These are phyloP conservation scores for Chalara sp. DNA, from an alignment of 2,329 filamentous ascomycete species.

Conservation along the genomic window DNA sequence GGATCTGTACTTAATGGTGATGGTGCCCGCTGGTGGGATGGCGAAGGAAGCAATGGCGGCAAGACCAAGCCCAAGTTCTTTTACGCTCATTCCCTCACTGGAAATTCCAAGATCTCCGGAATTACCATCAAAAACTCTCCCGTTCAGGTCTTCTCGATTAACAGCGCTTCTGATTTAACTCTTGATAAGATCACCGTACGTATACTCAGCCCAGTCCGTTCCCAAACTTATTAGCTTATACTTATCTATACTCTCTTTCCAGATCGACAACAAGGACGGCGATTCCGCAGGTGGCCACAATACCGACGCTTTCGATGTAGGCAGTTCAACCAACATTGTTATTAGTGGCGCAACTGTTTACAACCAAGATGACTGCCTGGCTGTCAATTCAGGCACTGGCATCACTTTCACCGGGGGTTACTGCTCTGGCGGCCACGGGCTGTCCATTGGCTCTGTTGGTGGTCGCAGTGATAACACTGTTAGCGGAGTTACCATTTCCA, in stretches of 20 bases:
- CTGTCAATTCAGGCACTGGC: constrained; percentile 45
- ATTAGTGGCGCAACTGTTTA: not conserved
- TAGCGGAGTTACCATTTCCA: constrained; percentile 42
- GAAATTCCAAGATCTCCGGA: constrained; percentile 39
- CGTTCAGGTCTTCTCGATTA: constrained; percentile 44
- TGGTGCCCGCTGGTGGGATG: constrained; percentile 39
- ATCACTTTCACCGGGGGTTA: constrained; percentile 23
- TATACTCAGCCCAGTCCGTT: constrained; percentile 44
- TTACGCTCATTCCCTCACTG: constrained; percentile 42
- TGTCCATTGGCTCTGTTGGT: constrained; percentile 54
- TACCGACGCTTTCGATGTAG: constrained; percentile 53
- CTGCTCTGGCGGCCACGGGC: constrained; percentile 32
- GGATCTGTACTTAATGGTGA: constrained; percentile 44
- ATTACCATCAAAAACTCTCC: constrained; percentile 48
- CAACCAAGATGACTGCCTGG: constrained; percentile 54
- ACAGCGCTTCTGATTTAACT: constrained; percentile 35
- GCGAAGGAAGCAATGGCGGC: constrained; percentile 45
- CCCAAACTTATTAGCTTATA: constrained; percentile 32
- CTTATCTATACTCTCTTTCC: constrained; percentile 50
- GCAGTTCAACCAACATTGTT: constrained; percentile 43
- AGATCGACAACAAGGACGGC: constrained; percentile 38
- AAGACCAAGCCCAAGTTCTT: constrained; percentile 60
- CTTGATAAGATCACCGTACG: constrained; percentile 48
- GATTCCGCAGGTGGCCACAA: constrained; percentile 46
- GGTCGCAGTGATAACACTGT: constrained; percentile 49